These are phyloP conservation scores for Tranzscheliella williamsii DNA, from an alignment of 1,284 basidiomycete genomes.

Conservation along the genomic window DNA sequence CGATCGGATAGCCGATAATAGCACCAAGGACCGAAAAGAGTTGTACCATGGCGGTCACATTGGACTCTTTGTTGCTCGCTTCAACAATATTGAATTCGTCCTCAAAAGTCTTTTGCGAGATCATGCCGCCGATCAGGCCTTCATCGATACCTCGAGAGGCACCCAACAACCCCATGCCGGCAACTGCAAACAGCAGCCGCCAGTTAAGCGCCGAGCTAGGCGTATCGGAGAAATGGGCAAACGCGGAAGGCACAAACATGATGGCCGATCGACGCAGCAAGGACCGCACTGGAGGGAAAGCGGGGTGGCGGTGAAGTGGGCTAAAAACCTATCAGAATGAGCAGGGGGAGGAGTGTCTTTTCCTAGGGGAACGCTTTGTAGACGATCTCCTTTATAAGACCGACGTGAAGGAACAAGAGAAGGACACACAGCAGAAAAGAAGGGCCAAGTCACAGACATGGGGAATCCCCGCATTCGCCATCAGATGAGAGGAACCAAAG, in stretches of 20 bases:
- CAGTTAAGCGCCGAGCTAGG: conserved; percentile 39
- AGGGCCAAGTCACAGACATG: no score
- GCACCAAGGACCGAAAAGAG: conserved; percentile 36
- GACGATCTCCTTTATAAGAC: no score
- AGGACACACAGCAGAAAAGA: no score
- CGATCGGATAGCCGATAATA: conserved; percentile 29
- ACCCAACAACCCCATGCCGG: conserved; percentile 35
- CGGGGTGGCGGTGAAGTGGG: no score
- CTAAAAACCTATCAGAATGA: no score
- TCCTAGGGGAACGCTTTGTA: no score
- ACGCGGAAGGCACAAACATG: conserved; percentile 35
- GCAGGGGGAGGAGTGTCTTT: no score
- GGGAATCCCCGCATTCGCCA: no score
- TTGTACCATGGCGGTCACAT: conserved; percentile 39
- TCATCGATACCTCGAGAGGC: conserved; percentile 40
- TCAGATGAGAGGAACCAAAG: no score
- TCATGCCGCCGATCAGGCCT: conserved; percentile 33
- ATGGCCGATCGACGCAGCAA: background rate
- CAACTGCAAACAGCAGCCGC: conserved; percentile 27
- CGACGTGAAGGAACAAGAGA: no score
- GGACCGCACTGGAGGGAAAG: no score
- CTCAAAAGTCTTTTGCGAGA: conserved; percentile 33
- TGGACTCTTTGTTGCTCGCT: conserved; percentile 28
- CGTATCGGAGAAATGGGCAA: conserved; percentile 34
- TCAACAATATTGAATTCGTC: conserved; percentile 16